Conservation (phyloP, 148 eudicot genomes). For the Spergularia marina region DNA sequence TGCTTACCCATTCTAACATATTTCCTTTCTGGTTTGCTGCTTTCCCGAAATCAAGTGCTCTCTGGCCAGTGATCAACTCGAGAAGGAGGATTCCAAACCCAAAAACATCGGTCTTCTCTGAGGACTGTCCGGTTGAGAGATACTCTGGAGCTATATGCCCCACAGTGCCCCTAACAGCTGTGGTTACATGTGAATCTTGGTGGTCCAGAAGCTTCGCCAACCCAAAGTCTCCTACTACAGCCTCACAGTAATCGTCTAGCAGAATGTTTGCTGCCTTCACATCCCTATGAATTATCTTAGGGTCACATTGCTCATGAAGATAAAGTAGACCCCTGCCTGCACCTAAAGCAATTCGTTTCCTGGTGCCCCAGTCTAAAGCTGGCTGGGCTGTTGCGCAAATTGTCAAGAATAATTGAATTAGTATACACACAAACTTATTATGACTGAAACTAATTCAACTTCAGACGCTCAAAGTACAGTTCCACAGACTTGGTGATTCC, state of each 20-base stretch:
- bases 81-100: constrained; percentile 77
- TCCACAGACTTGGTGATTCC: neutral
- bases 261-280: constrained; percentile 97
- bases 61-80: constrained; percentile 78
- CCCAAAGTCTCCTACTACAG: constrained; percentile 85
- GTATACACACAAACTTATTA: neutral
- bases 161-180: constrained; percentile 78
- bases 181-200: constrained; percentile 73
- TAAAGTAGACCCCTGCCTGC: constrained; percentile 88
- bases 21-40: constrained; percentile 78
- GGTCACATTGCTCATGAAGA: constrained; percentile 97
- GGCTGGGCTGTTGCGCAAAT: constrained; percentile 61
- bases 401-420: constrained; percentile 9
- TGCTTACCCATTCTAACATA: constrained; percentile 77
- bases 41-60: constrained; percentile 79
- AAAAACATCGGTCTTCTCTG: constrained; percentile 82
- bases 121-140: constrained; percentile 84
- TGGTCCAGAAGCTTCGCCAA: constrained; percentile 84
- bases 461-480: neutral
- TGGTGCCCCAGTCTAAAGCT: constrained; percentile 77
- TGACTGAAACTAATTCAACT: neutral
- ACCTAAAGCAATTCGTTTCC: constrained; percentile 85
- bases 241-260: constrained; percentile 84
- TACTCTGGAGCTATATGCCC: constrained; percentile 88
- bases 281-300: constrained; percentile 94